These are phyloP conservation scores for Musa troglodytarum DNA, from an alignment of 176 grass and related monocot genomes.

Conservation along the genomic window DNA sequence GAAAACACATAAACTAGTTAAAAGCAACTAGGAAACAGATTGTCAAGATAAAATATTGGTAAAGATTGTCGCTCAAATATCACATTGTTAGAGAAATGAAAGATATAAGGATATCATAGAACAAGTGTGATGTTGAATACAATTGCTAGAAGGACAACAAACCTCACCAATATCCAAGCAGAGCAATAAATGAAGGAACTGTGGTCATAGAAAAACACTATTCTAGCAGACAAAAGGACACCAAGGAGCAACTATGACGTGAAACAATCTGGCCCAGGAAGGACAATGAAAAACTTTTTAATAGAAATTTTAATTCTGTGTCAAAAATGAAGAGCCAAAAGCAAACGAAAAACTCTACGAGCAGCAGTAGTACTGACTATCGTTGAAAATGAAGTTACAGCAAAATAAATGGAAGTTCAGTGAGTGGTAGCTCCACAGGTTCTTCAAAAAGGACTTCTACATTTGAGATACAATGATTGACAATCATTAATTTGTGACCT, in stretches of 20 bases:
- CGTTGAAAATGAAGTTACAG: not conserved
- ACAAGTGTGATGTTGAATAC: not conserved
- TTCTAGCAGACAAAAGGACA: constrained; percentile 5
- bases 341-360: not conserved
- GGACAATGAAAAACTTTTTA: not conserved
- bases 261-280: not conserved
- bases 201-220: not conserved
- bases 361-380: not conserved
- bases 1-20: not conserved
- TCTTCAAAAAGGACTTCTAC: not conserved
- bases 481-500: not conserved
- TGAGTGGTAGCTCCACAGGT: not conserved
- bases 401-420: not conserved
- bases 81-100: not conserved
- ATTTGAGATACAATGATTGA: not conserved
- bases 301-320: not conserved
- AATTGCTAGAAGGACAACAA: not conserved
- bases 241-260: not conserved
- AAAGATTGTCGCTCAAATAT: not conserved
- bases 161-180: not conserved
- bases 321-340: not conserved
- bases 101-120: not conserved
- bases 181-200: not conserved
- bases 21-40: not conserved
- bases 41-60: not conserved